Base-by-base conservation (phyloP, 2,329 filamentous ascomycete genomes). In the Triangularia verruculosa region DNA sequence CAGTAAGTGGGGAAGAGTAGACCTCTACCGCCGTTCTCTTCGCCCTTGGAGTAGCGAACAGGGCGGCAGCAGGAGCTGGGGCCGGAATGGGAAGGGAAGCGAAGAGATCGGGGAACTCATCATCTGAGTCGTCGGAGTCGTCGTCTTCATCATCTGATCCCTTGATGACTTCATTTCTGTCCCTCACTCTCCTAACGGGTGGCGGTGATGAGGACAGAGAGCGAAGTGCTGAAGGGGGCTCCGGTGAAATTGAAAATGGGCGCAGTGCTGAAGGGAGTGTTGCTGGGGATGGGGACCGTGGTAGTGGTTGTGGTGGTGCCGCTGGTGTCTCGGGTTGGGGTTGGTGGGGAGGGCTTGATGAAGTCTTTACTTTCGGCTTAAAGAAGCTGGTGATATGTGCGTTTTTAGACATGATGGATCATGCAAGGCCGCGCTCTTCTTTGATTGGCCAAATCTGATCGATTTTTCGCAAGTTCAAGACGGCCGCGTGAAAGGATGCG, bases 81-180 rank as follows among this genome's bases (percentile, higher is more conserved):
- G 25, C 57, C 32, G 32, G 24, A 57, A 62, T 15, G 25, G 8
- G 24, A 32, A 3, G 67, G 62, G 43, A 55, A 9, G 63, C 69
- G 15, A 83, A 71, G 1, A 89, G 73, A 52, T 83, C 79, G 4
- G 83, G 81, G 13, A 89, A 79, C 7, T 17, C 39, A 27, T 83
- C 81, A 20, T 86, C 71, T 1, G 76, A 79, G 63, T 84, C 78
- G 0, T 88, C 89, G 57, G 84, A 83, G 25, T 86, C 84, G 17
- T 82, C 83, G 17, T 83, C 83, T n/a, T 90, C 89, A 9, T 89
- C 89, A 70, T 93, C 91, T 0, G 91, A 93, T 61, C 85, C 88
- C 54, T 82, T 82, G 47, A 93, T 89, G 61, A 89, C 78, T 12
- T 85, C 75, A 69, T 86, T 79, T 73, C 85, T 78, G 64, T 80